A percentile compares a stretch with the other conserved stretches of the same genome.
Evolutionary conservation across 2,329 filamentous ascomycete genomes (phyloP).

Genomic region (Cercospora zeina): DNA sequence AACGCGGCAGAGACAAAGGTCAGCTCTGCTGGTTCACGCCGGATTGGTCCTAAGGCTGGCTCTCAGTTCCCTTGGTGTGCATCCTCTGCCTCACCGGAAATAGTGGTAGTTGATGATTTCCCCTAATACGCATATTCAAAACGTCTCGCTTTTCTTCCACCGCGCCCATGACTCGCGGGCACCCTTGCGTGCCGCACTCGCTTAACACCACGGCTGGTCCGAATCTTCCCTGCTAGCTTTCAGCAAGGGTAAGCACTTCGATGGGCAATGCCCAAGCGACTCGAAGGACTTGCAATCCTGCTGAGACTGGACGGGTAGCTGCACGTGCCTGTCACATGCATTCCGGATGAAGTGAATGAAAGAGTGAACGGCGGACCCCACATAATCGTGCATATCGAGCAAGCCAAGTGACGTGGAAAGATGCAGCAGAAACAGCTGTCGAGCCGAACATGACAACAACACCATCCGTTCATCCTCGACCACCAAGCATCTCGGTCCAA

Average conservation of each 20-base stretch:
- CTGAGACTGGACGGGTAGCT: not conserved
- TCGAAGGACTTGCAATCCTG: slow-evolving; percentile 10
- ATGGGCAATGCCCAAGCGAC: slow-evolving; percentile 1
- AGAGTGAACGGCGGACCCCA: not conserved
- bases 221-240: slow-evolving; percentile 10
- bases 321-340: slow-evolving; percentile 18
- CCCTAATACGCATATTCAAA: not conserved
- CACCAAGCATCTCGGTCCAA: not conserved
- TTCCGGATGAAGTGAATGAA: slow-evolving; percentile 15
- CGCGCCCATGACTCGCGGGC: not conserved
- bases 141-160: not conserved
- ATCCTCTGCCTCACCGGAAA: not conserved
- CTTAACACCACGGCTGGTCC: slow-evolving; percentile 4
- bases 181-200: slow-evolving; percentile 13
- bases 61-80: not conserved
- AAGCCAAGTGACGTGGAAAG: slow-evolving; percentile 1
- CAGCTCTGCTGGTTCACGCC: not conserved
- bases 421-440: not conserved
- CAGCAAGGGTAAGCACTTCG: slow-evolving; percentile 5
- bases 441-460: slow-evolving; percentile 14
- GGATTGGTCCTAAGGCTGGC: not conserved
- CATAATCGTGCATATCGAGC: slow-evolving; percentile 12
- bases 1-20: not conserved
- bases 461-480: not conserved
- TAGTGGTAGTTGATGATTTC: not conserved